Evolutionary conservation across 2,329 filamentous ascomycete species (phyloP).

Genomic region (Talaromyces funiculosus): DNA sequence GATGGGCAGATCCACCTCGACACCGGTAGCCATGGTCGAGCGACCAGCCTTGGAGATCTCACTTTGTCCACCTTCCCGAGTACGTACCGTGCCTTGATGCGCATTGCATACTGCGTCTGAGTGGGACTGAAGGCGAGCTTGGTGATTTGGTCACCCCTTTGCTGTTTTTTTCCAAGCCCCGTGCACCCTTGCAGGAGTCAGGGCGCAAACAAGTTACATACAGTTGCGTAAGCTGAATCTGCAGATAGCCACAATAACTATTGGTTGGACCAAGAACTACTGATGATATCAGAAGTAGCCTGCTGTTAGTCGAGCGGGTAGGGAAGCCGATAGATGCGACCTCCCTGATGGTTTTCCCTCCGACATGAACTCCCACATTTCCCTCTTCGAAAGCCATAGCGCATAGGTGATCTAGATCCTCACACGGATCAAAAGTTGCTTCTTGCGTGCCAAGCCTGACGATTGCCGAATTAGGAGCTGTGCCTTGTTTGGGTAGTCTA

Average conservation of each 20-base stretch:
- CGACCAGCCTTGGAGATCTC: not conserved
- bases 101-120: not conserved
- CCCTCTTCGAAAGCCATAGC: not conserved
- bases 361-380: not conserved
- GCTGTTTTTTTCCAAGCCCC: not conserved
- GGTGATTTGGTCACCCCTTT: not conserved
- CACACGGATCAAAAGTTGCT: not conserved
- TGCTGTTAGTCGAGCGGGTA: not conserved
- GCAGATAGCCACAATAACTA: not conserved
- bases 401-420: not conserved
- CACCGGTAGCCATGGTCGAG: not conserved
- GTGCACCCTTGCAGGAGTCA: slow-evolving; percentile 6
- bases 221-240: not conserved
- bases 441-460: not conserved
- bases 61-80: not conserved
- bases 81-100: not conserved
- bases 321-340: not conserved
- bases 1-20: not conserved
- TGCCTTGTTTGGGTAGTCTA: not conserved
- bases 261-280: not conserved
- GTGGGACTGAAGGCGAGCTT: not conserved
- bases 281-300: not conserved
- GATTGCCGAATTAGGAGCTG: not conserved
- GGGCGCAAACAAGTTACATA: not conserved
- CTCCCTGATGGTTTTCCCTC: not conserved